Conservation (phyloP, 495 filamentous ascomycete species). For the Aspergillus incahuasiensis region DNA sequence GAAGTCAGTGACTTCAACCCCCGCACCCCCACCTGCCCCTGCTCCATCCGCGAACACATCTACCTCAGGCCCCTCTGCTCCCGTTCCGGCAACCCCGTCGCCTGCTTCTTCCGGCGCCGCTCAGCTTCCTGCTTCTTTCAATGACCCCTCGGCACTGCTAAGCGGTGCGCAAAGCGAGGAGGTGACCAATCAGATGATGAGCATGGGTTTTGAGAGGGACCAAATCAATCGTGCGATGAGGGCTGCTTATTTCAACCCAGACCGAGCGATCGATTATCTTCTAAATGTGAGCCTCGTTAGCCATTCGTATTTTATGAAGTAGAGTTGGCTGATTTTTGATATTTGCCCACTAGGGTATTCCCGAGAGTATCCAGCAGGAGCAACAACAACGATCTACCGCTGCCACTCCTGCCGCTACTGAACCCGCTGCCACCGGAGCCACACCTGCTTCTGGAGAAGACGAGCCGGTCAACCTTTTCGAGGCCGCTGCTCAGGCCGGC, state of each 20-base stretch:
- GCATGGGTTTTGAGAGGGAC: conserved; percentile 84
- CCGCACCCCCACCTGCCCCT: conserved; percentile 63
- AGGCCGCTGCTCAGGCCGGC: conserved; percentile 78
- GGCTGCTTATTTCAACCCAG: conserved; percentile 92
- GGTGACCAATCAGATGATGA: conserved; percentile 93
- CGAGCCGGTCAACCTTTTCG: conserved; percentile 86
- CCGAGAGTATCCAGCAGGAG: conserved; percentile 72
- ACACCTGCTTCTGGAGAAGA: conserved; percentile 44
- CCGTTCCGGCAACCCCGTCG: conserved; percentile 60
- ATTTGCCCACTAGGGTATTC: conserved; percentile 68
- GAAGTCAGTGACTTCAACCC: conserved; percentile 41
- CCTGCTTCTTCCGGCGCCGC: conserved; percentile 59
- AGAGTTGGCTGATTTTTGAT: conserved; percentile 5
- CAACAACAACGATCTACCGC: conserved; percentile 43
- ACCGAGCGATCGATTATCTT: conserved; percentile 94
- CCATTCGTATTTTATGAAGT: neutral
- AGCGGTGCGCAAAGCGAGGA: conserved; percentile 75
- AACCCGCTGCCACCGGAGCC: conserved; percentile 32
- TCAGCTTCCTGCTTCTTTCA: conserved; percentile 47
- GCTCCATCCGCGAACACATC: conserved; percentile 59
- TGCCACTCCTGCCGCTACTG: conserved; percentile 26
- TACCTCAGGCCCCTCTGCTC: conserved; percentile 53
- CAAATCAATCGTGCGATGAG: conserved; percentile 92
- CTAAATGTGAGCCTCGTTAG: conserved; percentile 60
- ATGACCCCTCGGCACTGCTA: conserved; percentile 75